Evolutionary conservation across 2,329 filamentous ascomycete species (phyloP).

Genomic region (Amauroascus verrucosus): DNA sequence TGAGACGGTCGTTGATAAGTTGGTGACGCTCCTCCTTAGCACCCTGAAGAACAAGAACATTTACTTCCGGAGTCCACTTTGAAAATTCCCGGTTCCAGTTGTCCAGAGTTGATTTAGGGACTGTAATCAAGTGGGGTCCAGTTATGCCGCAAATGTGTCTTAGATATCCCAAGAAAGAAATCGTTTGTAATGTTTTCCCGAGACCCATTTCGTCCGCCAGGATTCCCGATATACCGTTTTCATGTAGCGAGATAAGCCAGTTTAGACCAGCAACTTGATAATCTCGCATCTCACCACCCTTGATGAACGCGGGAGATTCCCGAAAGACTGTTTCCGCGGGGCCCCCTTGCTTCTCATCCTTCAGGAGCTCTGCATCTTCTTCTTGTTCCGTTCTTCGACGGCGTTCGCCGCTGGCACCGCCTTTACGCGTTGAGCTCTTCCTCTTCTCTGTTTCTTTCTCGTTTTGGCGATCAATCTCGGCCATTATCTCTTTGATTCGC

Average conservation of each 20-base stretch:
- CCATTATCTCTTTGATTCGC: conserved; percentile 85
- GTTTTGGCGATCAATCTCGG: conserved; percentile 89
- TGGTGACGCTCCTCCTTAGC: conserved; percentile 84
- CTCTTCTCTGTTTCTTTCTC: conserved; percentile 60
- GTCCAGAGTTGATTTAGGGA: conserved; percentile 94
- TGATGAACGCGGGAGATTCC: conserved; percentile 81
- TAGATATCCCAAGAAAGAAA: conserved; percentile 89
- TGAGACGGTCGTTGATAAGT: conserved; percentile 81
- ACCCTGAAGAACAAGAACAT: conserved; percentile 86
- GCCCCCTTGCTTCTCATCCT: conserved; percentile 81
- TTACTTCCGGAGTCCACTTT: conserved; percentile 90
- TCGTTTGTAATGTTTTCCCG: conserved; percentile 94
- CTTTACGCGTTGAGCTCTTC: conserved; percentile 67
- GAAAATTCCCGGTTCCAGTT: conserved; percentile 96
- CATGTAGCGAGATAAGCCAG: conserved; percentile 94
- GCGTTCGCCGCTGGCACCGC: conserved; percentile 68
- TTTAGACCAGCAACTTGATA: conserved; percentile 94
- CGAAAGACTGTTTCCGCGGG: conserved; percentile 83
- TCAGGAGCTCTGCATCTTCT: conserved; percentile 78
- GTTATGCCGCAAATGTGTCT: conserved; percentile 81
- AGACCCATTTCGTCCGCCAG: conserved; percentile 97
- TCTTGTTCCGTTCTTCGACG: conserved; percentile 89
- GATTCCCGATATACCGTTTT: conserved; percentile 97
- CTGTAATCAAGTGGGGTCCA: conserved; percentile 81
- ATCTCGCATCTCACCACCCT: conserved; percentile 80